phyloP scores from a whole-genome alignment of 106 monocot species.

The Dendrobium huoshanense region DNA sequence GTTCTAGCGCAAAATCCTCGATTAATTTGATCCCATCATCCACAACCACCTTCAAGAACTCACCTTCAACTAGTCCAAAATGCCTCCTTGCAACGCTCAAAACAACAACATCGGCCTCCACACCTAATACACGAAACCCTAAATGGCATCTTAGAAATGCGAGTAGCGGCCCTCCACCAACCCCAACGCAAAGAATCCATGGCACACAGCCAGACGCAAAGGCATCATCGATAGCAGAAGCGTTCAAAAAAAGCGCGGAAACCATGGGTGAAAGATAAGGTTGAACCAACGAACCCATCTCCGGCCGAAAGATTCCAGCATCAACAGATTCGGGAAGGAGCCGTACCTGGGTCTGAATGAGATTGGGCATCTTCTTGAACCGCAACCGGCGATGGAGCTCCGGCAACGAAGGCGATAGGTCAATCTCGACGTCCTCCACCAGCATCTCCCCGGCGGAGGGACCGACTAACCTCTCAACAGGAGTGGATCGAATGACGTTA shows the following conservation, averaged over 20 bases:
- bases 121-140: constrained; percentile 64
- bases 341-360: constrained; percentile 73
- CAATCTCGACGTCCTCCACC: constrained; percentile 74
- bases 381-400: constrained; percentile 59
- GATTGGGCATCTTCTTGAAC: constrained; percentile 79
- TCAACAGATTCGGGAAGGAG: constrained; percentile 23
- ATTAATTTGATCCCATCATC: constrained; percentile 64
- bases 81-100: constrained; percentile 47
- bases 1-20: constrained; percentile 11
- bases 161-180: constrained; percentile 71
- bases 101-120: constrained; percentile 69
- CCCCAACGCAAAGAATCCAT: constrained; percentile 62
- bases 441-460: constrained; percentile 61
- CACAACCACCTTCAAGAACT: constrained; percentile 32
- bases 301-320: constrained; percentile 5
- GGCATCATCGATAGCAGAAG: constrained; percentile 16
- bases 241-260: constrained; percentile 40
- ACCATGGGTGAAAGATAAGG: constrained; percentile 82
- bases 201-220: constrained; percentile 14
- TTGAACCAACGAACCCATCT: constrained; percentile 44
- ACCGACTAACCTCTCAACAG: constrained; percentile 40
- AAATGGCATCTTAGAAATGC: constrained; percentile 37
- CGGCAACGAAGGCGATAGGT: constrained; percentile 1
- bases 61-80: constrained; percentile 69
- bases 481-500: constrained; percentile 28